These are phyloP conservation scores for Eucalyptus brandiana DNA, from an alignment of 345 rosid species.

Conservation along the genomic window DNA sequence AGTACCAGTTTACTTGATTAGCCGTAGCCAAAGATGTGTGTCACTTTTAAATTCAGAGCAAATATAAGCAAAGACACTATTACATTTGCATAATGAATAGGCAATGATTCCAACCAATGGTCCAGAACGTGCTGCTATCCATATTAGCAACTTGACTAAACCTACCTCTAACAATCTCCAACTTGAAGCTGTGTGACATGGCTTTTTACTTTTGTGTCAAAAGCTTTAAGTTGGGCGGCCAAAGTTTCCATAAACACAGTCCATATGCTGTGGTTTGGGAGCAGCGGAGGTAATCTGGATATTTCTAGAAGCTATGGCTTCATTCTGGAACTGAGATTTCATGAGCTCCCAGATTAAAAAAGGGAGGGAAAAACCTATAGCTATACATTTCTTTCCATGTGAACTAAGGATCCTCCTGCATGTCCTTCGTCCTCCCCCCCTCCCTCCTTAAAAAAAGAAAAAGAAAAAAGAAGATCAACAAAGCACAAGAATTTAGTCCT, in stretches of 20 bases:
- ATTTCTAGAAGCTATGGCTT: neutral
- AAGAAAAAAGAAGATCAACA: neutral
- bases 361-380: neutral
- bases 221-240: neutral
- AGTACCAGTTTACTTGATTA: neutral
- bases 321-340: neutral
- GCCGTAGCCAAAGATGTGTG: neutral
- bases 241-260: neutral
- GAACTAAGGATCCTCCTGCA: neutral
- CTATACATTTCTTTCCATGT: neutral
- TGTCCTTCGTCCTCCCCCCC: neutral
- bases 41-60: neutral
- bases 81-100: neutral
- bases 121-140: neutral
- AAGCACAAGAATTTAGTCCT: neutral
- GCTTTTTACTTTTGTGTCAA: neutral
- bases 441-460: neutral
- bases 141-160: neutral
- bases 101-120: neutral
- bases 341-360: neutral
- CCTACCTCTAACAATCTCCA: neutral
- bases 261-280: neutral
- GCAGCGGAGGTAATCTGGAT: neutral
- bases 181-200: neutral
- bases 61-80: neutral